Percentiles rank a stretch among this genome's conserved stretches.
Evolutionary conservation across 2,329 filamentous ascomycete species (phyloP).

Genomic region (Rutstroemia sp.): DNA sequence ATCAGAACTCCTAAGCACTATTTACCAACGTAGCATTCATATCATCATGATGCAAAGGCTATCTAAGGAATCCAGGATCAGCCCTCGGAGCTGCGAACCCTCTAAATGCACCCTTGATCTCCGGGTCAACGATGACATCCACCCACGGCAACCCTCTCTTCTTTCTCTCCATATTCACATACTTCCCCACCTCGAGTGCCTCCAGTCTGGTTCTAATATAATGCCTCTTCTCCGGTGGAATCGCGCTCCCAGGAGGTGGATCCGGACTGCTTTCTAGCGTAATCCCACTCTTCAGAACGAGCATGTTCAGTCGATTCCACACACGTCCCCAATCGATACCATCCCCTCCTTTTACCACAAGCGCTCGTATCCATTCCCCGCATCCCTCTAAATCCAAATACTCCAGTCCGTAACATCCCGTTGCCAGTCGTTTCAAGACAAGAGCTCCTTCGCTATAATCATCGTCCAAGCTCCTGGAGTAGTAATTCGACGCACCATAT

Average conservation of each 20-base stretch:
- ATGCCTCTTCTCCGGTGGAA: neutral
- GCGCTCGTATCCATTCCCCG: constrained; percentile 38
- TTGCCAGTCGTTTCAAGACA: constrained; percentile 47
- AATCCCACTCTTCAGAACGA: constrained; percentile 5
- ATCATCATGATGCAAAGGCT: neutral
- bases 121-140: neutral
- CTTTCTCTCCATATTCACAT: neutral
- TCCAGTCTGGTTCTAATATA: neutral
- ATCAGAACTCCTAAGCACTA: constrained; percentile 7
- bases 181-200: neutral
- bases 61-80: neutral
- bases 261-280: neutral
- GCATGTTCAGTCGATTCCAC: constrained; percentile 18
- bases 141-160: neutral
- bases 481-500: constrained; percentile 48
- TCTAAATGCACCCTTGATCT: neutral
- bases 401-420: constrained; percentile 48
- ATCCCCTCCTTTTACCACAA: constrained; percentile 1
- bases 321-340: constrained; percentile 23
- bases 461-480: constrained; percentile 49
- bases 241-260: neutral
- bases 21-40: neutral
- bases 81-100: neutral
- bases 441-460: constrained; percentile 54
- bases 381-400: constrained; percentile 57